phyloP scores from a whole-genome alignment of 1,284 basidiomycete species.

The Wolfiporia cocos region DNA sequence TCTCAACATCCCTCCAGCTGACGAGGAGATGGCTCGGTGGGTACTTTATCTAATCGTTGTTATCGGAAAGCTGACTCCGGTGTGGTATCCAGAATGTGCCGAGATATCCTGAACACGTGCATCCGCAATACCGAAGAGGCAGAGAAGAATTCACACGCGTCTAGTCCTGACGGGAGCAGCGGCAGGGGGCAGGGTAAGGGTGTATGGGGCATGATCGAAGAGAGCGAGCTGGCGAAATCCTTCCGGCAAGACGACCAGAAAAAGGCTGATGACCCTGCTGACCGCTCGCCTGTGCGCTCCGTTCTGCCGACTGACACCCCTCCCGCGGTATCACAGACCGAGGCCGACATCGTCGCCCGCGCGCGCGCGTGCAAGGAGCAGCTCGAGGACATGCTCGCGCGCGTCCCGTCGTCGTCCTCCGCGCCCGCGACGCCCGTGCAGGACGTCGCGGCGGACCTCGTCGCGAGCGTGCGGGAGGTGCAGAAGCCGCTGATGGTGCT shows the following conservation, averaged over 20 bases:
- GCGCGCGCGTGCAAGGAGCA: conserved; percentile 42
- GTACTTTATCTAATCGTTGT: too few species aligned
- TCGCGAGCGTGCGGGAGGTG: conserved; percentile 45
- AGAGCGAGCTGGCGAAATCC: conserved; percentile 68
- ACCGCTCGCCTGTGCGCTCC: conserved; percentile 14
- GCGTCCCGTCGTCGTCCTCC: conserved; percentile 29
- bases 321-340: conserved; percentile 33
- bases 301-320: conserved; percentile 19
- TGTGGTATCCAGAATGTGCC: conserved; percentile 50
- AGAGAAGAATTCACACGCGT: conserved; percentile 38
- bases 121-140: conserved; percentile 89
- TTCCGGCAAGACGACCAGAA: conserved; percentile 56
- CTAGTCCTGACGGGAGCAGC: conserved; percentile 21
- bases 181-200: conserved; percentile 50
- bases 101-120: conserved; percentile 78
- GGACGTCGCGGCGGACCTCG: conserved; percentile 29
- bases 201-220: conserved; percentile 77
- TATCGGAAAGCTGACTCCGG: conserved; percentile 26
- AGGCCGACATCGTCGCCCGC: conserved; percentile 47
- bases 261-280: conserved; percentile 41
- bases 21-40: conserved; percentile 81
- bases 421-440: conserved; percentile 18
- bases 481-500: conserved; percentile 53
- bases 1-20: conserved; percentile 85
- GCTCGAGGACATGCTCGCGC: conserved; percentile 40